phyloP scores from a whole-genome alignment of 2,329 filamentous ascomycete species.

The Fusarium multiceps region DNA sequence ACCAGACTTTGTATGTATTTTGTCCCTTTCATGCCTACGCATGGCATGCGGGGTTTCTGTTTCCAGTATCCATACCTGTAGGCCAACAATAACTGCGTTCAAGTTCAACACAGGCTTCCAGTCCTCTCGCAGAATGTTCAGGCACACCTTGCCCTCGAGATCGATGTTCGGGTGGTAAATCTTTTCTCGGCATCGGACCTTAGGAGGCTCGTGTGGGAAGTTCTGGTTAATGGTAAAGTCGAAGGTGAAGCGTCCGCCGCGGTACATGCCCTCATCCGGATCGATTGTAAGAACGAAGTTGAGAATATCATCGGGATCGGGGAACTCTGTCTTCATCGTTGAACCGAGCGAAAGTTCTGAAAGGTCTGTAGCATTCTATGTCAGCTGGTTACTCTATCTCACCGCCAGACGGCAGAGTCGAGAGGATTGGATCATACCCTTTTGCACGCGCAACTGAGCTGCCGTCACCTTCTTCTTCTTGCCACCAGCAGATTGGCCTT shows the following conservation, averaged over 20 bases:
- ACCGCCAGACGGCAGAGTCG: not conserved
- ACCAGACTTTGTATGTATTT: not conserved
- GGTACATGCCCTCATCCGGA: constrained; percentile 90
- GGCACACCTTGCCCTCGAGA: constrained; percentile 94
- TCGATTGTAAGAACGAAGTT: constrained; percentile 85
- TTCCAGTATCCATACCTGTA: constrained; percentile 70
- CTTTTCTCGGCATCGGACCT: constrained; percentile 96
- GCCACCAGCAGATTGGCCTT: constrained; percentile 72
- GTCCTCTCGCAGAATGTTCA: constrained; percentile 97
- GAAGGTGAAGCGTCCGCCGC: constrained; percentile 87
- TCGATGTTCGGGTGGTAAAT: constrained; percentile 99
- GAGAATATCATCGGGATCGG: constrained; percentile 85
- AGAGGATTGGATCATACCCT: constrained; percentile 70
- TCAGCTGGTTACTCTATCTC: constrained; percentile 15
- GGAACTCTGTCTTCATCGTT: constrained; percentile 85
- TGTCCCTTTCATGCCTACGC: not conserved
- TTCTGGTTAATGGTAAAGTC: constrained; percentile 92
- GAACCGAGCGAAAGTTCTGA: constrained; percentile 81
- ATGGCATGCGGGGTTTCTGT: not conserved
- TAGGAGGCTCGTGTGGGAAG: constrained; percentile 97
- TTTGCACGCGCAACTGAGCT: constrained; percentile 93
- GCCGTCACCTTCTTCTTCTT: constrained; percentile 99
- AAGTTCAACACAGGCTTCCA: constrained; percentile 99
- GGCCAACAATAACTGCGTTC: constrained; percentile 93
- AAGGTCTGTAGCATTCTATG: constrained; percentile 67